Base-by-base conservation (phyloP, 2,329 filamentous ascomycete genomes). In the Cladophialophora immunda region DNA sequence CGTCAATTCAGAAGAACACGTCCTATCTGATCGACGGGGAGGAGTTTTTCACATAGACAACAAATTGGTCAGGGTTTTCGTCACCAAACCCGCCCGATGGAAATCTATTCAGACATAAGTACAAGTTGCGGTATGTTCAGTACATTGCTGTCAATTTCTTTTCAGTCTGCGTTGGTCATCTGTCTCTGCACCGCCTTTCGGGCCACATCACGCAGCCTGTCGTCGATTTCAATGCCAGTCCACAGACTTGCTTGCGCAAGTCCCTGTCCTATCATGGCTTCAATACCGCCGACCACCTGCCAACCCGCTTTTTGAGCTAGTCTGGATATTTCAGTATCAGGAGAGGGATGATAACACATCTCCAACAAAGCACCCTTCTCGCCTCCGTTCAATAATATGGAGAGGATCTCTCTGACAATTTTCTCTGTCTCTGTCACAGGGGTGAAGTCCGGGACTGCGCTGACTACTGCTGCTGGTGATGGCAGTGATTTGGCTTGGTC, bases 291-390 rank as follows among this genome's bases (percentile, higher is more conserved):
- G 27, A 93, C 90, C 0, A 93, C 88, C 77, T 89, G 85, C 91
- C 91, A 93, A 0, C 89, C 89, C 9, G 83, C 82, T 2, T 80
- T 78, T 72, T 87, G 83, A 0, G 89, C 87, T 50, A 93, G 73
- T 52, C 83, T 84, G 0, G 86, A 87, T 57, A 93, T 85, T 71
- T 85, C 83, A 0, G 92, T 94, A 76, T 86, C 89, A 0, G 90
- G 89, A 2, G 83, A 77, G 0, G 92, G 92, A 75, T 93, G 92
- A 76, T 94, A 94, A 81, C 91, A 93, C 91, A 94, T 94, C 78
- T 94, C 91, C 67, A 94, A 77, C 64, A 94, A 86, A 6, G 87
- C 87, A 6, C 90, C 91, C 78, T 90, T 90, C 68, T 85, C 79
- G 32, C 81, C 75, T 25, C 64, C 64, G 0, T 73, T 71, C 58